Evolutionary conservation across 2,329 filamentous ascomycete species (phyloP).

Genomic region (Trichoderma koningii): DNA sequence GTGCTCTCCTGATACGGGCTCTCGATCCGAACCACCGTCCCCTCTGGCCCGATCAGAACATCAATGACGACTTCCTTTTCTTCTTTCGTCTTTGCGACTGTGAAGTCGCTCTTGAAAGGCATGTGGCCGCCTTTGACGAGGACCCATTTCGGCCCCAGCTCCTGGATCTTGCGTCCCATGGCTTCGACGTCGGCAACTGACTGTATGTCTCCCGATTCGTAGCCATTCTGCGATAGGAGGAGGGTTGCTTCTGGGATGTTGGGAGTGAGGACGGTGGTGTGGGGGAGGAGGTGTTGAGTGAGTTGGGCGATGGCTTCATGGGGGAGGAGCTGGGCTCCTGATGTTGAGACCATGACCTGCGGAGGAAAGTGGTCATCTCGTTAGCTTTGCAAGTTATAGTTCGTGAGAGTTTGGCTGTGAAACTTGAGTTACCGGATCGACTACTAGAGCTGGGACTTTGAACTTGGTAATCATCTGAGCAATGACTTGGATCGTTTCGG

Average conservation of each 20-base stretch:
- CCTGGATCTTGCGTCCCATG: constrained; percentile 66
- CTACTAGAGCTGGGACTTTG: constrained; percentile 38
- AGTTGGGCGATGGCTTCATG: constrained; percentile 64
- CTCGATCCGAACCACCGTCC: constrained; percentile 63
- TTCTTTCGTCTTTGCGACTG: constrained; percentile 57
- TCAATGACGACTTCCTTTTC: constrained; percentile 73
- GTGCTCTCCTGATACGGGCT: constrained; percentile 70
- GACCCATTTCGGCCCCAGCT: constrained; percentile 75
- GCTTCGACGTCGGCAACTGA: constrained; percentile 66
- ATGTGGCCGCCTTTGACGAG: constrained; percentile 89
- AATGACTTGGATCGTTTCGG: constrained; percentile 44
- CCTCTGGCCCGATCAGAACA: constrained; percentile 66
- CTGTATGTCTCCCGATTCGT: constrained; percentile 46
- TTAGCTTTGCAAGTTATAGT: background rate
- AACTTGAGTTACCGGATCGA: constrained; percentile 42
- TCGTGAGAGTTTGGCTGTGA: background rate
- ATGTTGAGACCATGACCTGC: constrained; percentile 89
- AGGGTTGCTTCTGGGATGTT: constrained; percentile 75
- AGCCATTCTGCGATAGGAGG: constrained; percentile 58
- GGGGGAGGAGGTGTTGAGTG: constrained; percentile 61
- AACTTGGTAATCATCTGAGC: constrained; percentile 38
- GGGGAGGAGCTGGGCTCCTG: constrained; percentile 70
- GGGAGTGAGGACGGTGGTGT: constrained; percentile 71
- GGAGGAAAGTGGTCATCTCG: background rate
- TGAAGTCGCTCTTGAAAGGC: constrained; percentile 68